A percentile compares a stretch with the other conserved stretches of the same genome.
These are phyloP conservation scores for Inosperma sp. DNA, from an alignment of 768 basidiomycete species.

Conservation along the genomic window DNA sequence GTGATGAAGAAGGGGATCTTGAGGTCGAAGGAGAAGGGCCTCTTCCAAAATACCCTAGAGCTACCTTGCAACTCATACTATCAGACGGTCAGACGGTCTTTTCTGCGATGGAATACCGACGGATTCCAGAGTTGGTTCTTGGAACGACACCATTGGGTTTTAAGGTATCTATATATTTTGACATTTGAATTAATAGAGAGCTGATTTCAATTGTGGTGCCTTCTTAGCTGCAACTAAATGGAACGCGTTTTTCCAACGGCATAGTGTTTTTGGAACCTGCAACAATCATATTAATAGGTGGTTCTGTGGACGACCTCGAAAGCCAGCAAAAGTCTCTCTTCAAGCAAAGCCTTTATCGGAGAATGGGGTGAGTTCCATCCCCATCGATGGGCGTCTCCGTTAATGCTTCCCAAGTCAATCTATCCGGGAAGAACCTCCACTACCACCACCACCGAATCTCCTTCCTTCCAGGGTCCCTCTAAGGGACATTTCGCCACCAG, in stretches of 20 bases:
- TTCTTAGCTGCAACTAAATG: slow-evolving; percentile 63
- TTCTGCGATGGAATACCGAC: slow-evolving; percentile 74
- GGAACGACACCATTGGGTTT: slow-evolving; percentile 76
- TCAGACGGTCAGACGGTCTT: slow-evolving; percentile 71
- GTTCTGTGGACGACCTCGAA: slow-evolving; percentile 63
- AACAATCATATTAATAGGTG: slow-evolving; percentile 56
- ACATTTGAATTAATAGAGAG: not conserved
- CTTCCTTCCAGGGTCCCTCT: slow-evolving; percentile 32
- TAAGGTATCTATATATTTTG: slow-evolving; percentile 50
- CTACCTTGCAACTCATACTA: slow-evolving; percentile 71
- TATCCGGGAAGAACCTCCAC: slow-evolving; percentile 13
- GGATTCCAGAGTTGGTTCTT: slow-evolving; percentile 59
- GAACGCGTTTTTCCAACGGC: slow-evolving; percentile 63
- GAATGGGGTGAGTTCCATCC: slow-evolving; percentile 61
- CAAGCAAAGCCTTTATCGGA: slow-evolving; percentile 50
- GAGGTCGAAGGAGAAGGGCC: slow-evolving; percentile 67
- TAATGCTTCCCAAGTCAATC: slow-evolving; percentile 3
- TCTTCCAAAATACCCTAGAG: slow-evolving; percentile 75
- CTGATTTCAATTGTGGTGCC: not conserved
- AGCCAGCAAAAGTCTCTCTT: slow-evolving; percentile 54
- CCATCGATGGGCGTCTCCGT: slow-evolving; percentile 2
- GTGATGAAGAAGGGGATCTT: slow-evolving; percentile 49
- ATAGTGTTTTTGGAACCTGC: slow-evolving; percentile 74
- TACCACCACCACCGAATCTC: slow-evolving; percentile 1
- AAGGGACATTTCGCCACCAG: slow-evolving; percentile 36